Evolutionary conservation across 768 basidiomycete genomes (phyloP), one percentile per base, ranked within the genome.

Genomic region (Collybiopsis confluens): DNA sequence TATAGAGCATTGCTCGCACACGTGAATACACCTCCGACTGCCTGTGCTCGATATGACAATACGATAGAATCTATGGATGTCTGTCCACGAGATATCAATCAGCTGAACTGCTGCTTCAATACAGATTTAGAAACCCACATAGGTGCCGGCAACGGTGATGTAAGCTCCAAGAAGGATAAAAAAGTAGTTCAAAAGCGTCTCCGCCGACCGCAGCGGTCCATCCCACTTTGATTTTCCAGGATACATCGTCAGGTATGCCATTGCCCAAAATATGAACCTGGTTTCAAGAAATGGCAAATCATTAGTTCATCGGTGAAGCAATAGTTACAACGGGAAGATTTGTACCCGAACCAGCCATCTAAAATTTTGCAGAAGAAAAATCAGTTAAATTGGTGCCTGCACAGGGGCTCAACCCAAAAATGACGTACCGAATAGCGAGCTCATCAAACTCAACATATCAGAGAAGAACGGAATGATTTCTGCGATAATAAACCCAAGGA

Each of bases 211-310:
- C 48, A 64, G 55, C 1, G 52, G 45, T 13, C 70, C 66, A n/a
- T 58, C 58, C 74, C 74, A 75, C 54, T 63, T 68, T 52, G 54
- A 48, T 28, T 59, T 58, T 2, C 69, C 67, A 1, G 73, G 72
- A 56, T 72, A 62, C n/a, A 75, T 59, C 10, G 67, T 60, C 1
- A 75, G 57, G 60, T 74, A 75, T 11, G 72, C 71, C 70, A 74
- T 71, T 8, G 68, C 73, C 73, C 74, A 75, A 64, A 73, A 74
- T 20, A 74, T 73, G 58, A 73, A 75, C 2, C 59, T 67, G 54
- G 35, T 63, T 50, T 13, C 28, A 28, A 23, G 55, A 48, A 23
- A 54, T 20, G n/a, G 44, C 43, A 47, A 45, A 1, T 16, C 45
- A 26, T 41, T n/a, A 11, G 48, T 46, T 46, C 45, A 28, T 45